A percentile compares a stretch with the other conserved stretches of the same genome.
Evolutionary conservation across 306 rosid species (phyloP).

Genomic region (Fragaria iinumae): DNA sequence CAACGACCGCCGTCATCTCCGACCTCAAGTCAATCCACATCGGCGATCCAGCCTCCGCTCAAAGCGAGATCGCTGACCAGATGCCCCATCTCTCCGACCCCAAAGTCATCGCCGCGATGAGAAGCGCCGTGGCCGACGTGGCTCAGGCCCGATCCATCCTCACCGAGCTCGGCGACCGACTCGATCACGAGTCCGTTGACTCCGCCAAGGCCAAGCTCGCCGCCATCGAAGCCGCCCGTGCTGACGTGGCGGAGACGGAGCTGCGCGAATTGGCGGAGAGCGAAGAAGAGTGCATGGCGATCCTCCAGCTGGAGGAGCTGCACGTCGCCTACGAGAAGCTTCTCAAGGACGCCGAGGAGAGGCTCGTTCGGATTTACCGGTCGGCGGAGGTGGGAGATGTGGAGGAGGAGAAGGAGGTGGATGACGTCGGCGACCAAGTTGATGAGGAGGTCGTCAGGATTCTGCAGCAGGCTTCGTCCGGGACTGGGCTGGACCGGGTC

Average conservation of each 20-base stretch:
- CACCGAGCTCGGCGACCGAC: slow-evolving; percentile 63
- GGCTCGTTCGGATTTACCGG: slow-evolving; percentile 68
- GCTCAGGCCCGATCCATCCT: slow-evolving; percentile 79
- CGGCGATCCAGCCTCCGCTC: slow-evolving; percentile 42
- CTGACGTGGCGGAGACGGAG: slow-evolving; percentile 43
- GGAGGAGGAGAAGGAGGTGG: slow-evolving; percentile 6
- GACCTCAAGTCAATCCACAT: slow-evolving; percentile 13
- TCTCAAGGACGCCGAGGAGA: slow-evolving; percentile 71
- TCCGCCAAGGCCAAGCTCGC: slow-evolving; percentile 51
- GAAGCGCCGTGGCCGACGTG: slow-evolving; percentile 70
- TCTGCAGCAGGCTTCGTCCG: slow-evolving; percentile 54
- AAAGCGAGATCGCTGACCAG: slow-evolving; percentile 5
- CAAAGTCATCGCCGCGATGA: slow-evolving; percentile 63
- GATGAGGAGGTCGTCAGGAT: slow-evolving; percentile 68
- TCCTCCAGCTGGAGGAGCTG: slow-evolving; percentile 80
- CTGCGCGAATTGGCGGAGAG: slow-evolving; percentile 50
- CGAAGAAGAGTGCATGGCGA: slow-evolving; percentile 46
- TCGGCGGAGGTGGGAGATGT: slow-evolving; percentile 29
- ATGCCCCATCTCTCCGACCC: slow-evolving; percentile 77
- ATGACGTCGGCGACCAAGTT: slow-evolving; percentile 30
- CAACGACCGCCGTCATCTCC: slow-evolving; percentile 19
- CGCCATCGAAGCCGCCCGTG: slow-evolving; percentile 37
- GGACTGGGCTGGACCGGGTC: slow-evolving; percentile 44
- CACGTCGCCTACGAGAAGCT: slow-evolving; percentile 73
- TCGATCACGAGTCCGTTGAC: slow-evolving; percentile 88